phyloP scores from a whole-genome alignment of 306 rosid species.

The Erythrophleum fordii region DNA sequence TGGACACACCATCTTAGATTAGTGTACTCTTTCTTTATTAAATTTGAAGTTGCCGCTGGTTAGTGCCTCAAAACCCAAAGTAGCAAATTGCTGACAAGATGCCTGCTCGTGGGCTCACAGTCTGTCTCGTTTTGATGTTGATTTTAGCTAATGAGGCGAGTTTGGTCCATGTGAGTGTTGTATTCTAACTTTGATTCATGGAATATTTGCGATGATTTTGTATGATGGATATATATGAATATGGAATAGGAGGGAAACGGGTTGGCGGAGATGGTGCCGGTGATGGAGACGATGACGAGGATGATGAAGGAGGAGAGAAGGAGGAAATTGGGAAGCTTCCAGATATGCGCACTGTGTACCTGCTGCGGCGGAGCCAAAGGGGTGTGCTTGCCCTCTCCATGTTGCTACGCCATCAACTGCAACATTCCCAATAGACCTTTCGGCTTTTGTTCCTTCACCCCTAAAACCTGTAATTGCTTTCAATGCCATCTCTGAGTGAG shows the following conservation, averaged over 20 bases:
- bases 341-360: conserved; percentile 92
- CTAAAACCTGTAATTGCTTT: conserved; percentile 98
- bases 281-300: conserved; percentile 60
- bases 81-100: too few species aligned
- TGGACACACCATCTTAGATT: too few species aligned
- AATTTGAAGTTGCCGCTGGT: conserved; percentile 39
- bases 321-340: conserved; percentile 84
- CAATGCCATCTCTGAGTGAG: conserved; percentile 89
- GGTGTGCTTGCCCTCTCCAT: conserved; percentile 91
- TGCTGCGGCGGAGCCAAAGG: conserved; percentile 98
- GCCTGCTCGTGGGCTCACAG: conserved; percentile 58
- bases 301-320: conserved; percentile 83
- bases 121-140: conserved; percentile 64
- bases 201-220: too few species aligned
- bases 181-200: neutral
- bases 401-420: conserved; percentile 99
- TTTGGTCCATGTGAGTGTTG: conserved; percentile 60
- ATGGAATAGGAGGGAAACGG: conserved; percentile 63
- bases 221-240: neutral
- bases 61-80: too few species aligned
- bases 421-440: conserved; percentile 95
- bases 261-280: conserved; percentile 61
- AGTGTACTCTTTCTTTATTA: neutral
- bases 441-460: conserved; percentile 97
- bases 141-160: too few species aligned